These are phyloP conservation scores for Cladophialophora exuberans DNA, from an alignment of 2,329 filamentous ascomycete genomes.

Conservation along the genomic window DNA sequence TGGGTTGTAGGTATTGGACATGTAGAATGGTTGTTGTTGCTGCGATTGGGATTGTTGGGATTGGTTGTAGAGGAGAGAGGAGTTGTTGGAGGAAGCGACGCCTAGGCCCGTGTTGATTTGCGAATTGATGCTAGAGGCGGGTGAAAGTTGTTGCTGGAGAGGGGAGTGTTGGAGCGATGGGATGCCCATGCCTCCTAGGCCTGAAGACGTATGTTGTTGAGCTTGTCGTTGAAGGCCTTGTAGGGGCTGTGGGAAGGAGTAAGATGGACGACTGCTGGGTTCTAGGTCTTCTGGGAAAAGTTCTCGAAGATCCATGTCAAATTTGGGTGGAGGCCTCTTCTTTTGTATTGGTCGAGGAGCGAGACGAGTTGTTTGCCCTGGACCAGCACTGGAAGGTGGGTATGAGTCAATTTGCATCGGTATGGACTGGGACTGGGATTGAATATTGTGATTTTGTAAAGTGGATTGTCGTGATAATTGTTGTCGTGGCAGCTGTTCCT, in stretches of 20 bases:
- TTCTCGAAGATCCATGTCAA: slow-evolving; percentile 61
- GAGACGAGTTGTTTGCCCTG: slow-evolving; percentile 11
- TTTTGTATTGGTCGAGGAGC: slow-evolving; percentile 18
- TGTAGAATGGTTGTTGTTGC: slow-evolving; percentile 18
- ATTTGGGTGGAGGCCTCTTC: slow-evolving; percentile 54
- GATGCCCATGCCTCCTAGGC: background rate
- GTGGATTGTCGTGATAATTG: slow-evolving; percentile 41
- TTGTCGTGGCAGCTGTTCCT: slow-evolving; percentile 19
- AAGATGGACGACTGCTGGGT: slow-evolving; percentile 29
- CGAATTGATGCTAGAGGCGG: slow-evolving; percentile 24
- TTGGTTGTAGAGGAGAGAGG: slow-evolving; percentile 14
- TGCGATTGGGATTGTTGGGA: background rate
- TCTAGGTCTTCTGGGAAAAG: slow-evolving; percentile 52
- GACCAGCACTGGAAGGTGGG: too few species aligned
- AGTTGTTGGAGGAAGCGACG: slow-evolving; percentile 13
- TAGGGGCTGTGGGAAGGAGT: slow-evolving; percentile 23
- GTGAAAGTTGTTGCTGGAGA: slow-evolving; percentile 16
- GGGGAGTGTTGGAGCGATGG: slow-evolving; percentile 7
- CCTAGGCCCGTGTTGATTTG: slow-evolving; percentile 23
- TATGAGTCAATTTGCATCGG: slow-evolving; percentile 32
- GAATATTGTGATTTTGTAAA: slow-evolving; percentile 32
- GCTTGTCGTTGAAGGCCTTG: slow-evolving; percentile 15
- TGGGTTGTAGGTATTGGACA: slow-evolving; percentile 32
- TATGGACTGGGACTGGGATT: background rate
- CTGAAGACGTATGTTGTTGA: slow-evolving; percentile 7